Base-by-base conservation (phyloP, 495 filamentous ascomycete genomes). In the Astrothelium subdiscretum region DNA sequence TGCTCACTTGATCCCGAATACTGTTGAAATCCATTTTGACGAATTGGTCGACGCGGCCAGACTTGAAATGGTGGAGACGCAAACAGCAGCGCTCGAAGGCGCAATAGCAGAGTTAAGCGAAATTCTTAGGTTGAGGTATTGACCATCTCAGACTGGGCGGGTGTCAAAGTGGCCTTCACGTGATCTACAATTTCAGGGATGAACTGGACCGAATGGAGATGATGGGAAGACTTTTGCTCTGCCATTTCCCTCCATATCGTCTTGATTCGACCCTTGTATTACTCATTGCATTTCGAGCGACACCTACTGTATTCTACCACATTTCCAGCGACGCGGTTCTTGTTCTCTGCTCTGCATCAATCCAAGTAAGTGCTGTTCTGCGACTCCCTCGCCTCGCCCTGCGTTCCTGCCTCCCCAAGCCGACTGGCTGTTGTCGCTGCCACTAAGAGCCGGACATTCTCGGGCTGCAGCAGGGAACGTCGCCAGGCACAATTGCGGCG, bases 1-100 rank as follows among this genome's bases (percentile, higher is more conserved):
- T 96, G 82, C 87, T 86, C 74, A 97, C 91, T 75, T 89, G 85
- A 65, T 96, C 89, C 72, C 87, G 91, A 60, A 98, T 74, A 71
- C 78, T 90, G 70, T 81, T 81, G 74, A 95, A 82, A 81, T 97
- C 91, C 92, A 96, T 96, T 48, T 52, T 60, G 44, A 57, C 43
- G 57, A 8, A 0, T 0, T 5, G 3, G 12, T 2, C 12, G 8
- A 1, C 48, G 32, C 31, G 2, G n/a, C 11, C 3, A 22, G n/a
- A 15, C 8, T 11, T 1, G 6, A 27, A 3, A 59, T 11, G 4
- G 31, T 26, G 31, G 12, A 31, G 35, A 26, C 0, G 22, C 0
- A 3, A 29, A 8, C 1, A 29, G 35, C 0, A 31, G 32, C 57
- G 57, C 31, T 44, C 18, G 15, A 11, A 31, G 2, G 59, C 32